Evolutionary conservation across 169 alveolate genomes (phyloP), one percentile per base, ranked within the genome.

Genomic region (Theileria annulata): DNA sequence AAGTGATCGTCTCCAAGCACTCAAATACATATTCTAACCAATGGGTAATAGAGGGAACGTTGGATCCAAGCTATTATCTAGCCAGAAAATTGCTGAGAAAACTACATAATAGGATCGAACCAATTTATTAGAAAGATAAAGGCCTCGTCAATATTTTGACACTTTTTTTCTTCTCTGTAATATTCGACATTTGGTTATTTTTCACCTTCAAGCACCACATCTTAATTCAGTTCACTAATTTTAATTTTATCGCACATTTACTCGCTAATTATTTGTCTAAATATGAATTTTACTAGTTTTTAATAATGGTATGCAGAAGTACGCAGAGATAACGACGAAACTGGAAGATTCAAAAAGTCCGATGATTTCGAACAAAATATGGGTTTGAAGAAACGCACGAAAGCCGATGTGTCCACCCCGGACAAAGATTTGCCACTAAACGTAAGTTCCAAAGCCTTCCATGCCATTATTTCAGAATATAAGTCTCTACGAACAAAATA

Each of bases 31-130:
- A 77, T 13, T 56, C 35, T 28, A 58, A 70, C 15, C 77, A 69
- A 21, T 83, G 90, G 90, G 58, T 15, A 8, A 64, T 83, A 54
- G 79, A 80, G 31, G 90, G 90, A 9, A 83, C 90, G 6, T 48
- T 83, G 69, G 90, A 83, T 56, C 90, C 90, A 0, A 33, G 80
- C 70, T 83, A 67, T 69, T 83, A 83, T 76, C 49, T 83, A 17
- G 42, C 90, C 23, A 71, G 90, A 37, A 83, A 83, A 84, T 49
- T 76, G 71, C 58, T 83, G 25, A 33, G 76, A 19, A 63, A 58
- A 33, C 73, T 83, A 19, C 90, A 83, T 59, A 71, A 71, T 49
- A 75, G 78, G 19, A 63, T 81, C 30, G 88, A 81, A 31, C 88
- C 88, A 5, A 54, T 81, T 63, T 81, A 74, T 42, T 81, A 74